Percentiles rank a stretch among this genome's conserved stretches.
phyloP scores from a whole-genome alignment of 768 basidiomycete genomes.

The Russula vinacea region DNA sequence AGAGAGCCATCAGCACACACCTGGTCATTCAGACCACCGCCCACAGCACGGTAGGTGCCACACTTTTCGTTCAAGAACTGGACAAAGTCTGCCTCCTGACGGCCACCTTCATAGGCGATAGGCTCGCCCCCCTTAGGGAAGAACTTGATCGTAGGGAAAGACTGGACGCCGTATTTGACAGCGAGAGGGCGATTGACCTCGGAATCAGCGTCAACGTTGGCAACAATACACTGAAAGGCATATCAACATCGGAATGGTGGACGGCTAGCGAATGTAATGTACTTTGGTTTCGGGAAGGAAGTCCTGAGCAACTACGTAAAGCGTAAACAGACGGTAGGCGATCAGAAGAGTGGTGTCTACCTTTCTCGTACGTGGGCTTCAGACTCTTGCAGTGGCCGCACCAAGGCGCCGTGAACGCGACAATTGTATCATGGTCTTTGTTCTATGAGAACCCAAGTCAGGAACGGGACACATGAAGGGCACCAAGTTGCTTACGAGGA shows the following conservation, averaged over 20 bases:
- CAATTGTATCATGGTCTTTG: conserved; percentile 82
- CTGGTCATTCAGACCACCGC: conserved; percentile 73
- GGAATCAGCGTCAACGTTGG: conserved; percentile 88
- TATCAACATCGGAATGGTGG: conserved; percentile 19
- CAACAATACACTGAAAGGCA: conserved; percentile 69
- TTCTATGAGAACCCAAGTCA: conserved; percentile 4
- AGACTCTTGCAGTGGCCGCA: conserved; percentile 94
- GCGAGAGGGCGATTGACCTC: conserved; percentile 71
- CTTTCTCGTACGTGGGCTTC: conserved; percentile 84
- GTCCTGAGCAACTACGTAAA: conserved; percentile 58
- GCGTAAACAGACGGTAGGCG: neutral
- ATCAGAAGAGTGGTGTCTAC: conserved; percentile 35
- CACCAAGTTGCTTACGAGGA: conserved; percentile 46
- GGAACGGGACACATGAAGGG: neutral
- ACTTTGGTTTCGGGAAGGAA: conserved; percentile 79
- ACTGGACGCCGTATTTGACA: conserved; percentile 63
- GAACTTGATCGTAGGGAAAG: conserved; percentile 95
- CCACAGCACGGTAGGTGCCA: conserved; percentile 77
- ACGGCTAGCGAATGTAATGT: conserved; percentile 31
- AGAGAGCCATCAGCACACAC: conserved; percentile 36
- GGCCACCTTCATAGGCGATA: conserved; percentile 63
- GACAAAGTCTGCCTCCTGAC: conserved; percentile 74
- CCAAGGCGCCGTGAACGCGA: conserved; percentile 83
- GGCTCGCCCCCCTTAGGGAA: conserved; percentile 68
- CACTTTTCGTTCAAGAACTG: conserved; percentile 81